A percentile compares a stretch with the other conserved stretches of the same genome.
Evolutionary conservation across 768 basidiomycete genomes (phyloP).

Genomic region (Phanerochaete carnosa): DNA sequence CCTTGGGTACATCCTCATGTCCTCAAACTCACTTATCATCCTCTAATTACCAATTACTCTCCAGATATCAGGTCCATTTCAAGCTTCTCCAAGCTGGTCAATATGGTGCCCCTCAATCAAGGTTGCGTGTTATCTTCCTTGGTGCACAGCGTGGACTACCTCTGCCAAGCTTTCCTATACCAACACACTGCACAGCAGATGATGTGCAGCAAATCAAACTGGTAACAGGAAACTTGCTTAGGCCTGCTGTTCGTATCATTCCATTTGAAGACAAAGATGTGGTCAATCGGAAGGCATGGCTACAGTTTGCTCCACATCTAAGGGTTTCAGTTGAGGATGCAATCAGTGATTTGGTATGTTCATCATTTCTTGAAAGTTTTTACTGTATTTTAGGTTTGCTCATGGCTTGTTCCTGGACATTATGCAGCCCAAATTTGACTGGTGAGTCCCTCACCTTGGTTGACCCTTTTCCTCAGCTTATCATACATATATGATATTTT

Average conservation of each 20-base stretch:
- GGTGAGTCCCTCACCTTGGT: constrained; percentile 35
- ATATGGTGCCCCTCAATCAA: constrained; percentile 71
- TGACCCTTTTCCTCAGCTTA: background rate
- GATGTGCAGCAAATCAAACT: constrained; percentile 34
- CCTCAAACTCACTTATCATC: background rate
- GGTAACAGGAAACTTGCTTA: constrained; percentile 40
- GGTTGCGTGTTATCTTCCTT: constrained; percentile 65
- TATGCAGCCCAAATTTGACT: constrained; percentile 63
- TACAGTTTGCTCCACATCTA: constrained; percentile 50
- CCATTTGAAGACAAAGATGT: background rate
- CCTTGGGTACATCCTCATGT: constrained; percentile 65
- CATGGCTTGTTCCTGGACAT: background rate
- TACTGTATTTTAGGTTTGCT: background rate
- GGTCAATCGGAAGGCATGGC: background rate
- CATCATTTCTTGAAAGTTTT: background rate
- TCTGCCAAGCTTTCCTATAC: constrained; percentile 67
- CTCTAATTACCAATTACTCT: background rate
- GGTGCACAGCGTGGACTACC: constrained; percentile 55
- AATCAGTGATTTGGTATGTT: constrained; percentile 66
- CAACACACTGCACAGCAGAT: constrained; percentile 50
- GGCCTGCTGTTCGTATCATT: constrained; percentile 37
- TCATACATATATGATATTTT: background rate
- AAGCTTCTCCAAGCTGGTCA: constrained; percentile 64
- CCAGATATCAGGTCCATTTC: constrained; percentile 66
- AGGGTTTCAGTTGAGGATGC: constrained; percentile 63